Percentiles rank a stretch among this genome's conserved stretches.
These are phyloP conservation scores for Penicillium samsonianum DNA, from an alignment of 495 filamentous ascomycete species.

Conservation along the genomic window DNA sequence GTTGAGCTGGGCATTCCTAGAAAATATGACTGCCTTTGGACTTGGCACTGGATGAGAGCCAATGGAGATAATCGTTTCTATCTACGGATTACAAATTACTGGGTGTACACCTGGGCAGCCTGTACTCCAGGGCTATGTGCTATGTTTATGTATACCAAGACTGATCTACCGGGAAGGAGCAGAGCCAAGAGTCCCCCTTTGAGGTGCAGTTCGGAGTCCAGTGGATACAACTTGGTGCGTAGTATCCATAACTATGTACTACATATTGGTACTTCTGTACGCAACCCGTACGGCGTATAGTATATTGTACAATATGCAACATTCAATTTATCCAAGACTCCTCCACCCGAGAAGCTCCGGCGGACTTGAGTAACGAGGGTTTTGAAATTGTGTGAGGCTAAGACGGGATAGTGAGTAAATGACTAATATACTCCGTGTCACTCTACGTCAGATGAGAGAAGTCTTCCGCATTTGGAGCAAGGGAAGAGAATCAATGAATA, in stretches of 20 bases:
- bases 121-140: background rate
- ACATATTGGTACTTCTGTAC: background rate
- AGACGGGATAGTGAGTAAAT: background rate
- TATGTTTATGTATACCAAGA: conserved; percentile 21
- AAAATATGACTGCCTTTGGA: conserved; percentile 7
- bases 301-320: background rate
- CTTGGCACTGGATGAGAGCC: conserved; percentile 5
- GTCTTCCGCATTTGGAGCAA: conserved; percentile 6
- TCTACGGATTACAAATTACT: background rate
- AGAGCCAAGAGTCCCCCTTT: conserved; percentile 13
- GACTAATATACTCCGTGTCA: conserved; percentile 7
- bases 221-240: conserved; percentile 4
- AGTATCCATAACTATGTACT: background rate
- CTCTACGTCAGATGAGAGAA: conserved; percentile 8
- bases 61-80: background rate
- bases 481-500: conserved; percentile 8
- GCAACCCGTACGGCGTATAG: background rate
- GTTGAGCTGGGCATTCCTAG: conserved; percentile 8
- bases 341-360: conserved; percentile 10
- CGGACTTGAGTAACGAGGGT: conserved; percentile 1
- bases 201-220: background rate
- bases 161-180: conserved; percentile 21
- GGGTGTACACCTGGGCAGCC: background rate
- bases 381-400: background rate
- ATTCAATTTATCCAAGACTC: background rate